phyloP scores from a whole-genome alignment of 345 rosid genomes.

The Eucalyptus globulus region DNA sequence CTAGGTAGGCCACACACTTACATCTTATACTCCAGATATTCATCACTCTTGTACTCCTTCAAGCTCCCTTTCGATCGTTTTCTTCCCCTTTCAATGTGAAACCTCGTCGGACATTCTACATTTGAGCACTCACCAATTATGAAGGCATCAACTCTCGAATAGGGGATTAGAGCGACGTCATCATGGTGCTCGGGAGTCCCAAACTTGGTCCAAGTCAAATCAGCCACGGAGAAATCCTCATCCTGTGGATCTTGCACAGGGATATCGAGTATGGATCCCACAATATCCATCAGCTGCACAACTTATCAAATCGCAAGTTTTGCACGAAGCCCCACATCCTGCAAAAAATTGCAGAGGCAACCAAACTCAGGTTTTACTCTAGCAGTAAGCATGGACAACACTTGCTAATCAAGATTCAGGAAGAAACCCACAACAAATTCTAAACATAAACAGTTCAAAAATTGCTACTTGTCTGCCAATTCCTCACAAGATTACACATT shows the following conservation, averaged over 20 bases:
- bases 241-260: conserved; percentile 59
- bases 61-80: conserved; percentile 57
- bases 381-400: not conserved
- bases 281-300: conserved; percentile 24
- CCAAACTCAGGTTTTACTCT: not conserved
- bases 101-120: conserved; percentile 67
- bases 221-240: conserved; percentile 67
- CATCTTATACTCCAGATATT: conserved; percentile 73
- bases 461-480: not conserved
- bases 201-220: conserved; percentile 72
- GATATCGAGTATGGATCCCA: conserved; percentile 41
- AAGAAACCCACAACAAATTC: not conserved
- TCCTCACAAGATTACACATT: not conserved
- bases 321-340: not conserved
- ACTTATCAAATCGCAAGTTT: not conserved
- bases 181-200: conserved; percentile 74
- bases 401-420: not conserved
- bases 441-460: not conserved
- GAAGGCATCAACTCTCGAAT: conserved; percentile 53
- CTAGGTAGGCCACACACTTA: conserved; percentile 12
- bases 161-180: conserved; percentile 71
- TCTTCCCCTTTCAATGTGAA: conserved; percentile 86
- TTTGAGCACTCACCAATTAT: conserved; percentile 85
- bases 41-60: conserved; percentile 66
- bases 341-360: not conserved